Evolutionary conservation across 1,284 basidiomycete species (phyloP), one percentile per base, ranked within the genome.

Genomic region (Marasmius fiardii): DNA sequence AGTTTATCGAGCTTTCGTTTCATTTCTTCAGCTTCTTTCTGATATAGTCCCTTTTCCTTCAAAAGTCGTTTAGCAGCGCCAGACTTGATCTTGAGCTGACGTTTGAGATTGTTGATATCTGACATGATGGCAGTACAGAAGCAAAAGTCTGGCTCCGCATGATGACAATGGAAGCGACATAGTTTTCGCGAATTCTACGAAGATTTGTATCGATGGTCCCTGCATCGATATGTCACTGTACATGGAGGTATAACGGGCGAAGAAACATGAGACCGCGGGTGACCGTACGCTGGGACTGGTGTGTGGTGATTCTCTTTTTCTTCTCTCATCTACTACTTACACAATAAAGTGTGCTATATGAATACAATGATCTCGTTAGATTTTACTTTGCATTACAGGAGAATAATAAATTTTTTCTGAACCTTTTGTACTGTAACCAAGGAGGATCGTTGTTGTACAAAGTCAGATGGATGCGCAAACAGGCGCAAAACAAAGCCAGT

Each of bases 11-110:
- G 73, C 64, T 82, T 86, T 58, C 71, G 70, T 63, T 81, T 74
- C 60, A 83, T 78, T 34, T 85, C 75, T 59, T 76, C 79, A 18
- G 78, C 81, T 73, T 95, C 92, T 55, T 86, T 80, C 60, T 73
- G 73, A 68, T 95, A 94, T 34, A 84, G 65, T 24, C 67, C 70
- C 61, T 87, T 79, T 69, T 95, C 92, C 69, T 93, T 93, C 63
- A 75, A 72, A 54, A 93, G 76, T 39, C 93, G 81, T 72, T 82
- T 84, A 33, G 85, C 82, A 34, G 79, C 81, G 43, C 86, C 87
- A 4, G 84, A 72, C 74, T 92, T 93, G 76, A 94, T 94, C 70
- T 85, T 91, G 63, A 95, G 80, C 67, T 92, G 88, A 56, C 79
- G 78, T 57, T 76, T 77, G 51, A 83, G 65, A 39, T 79, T 69